These are phyloP conservation scores for Beauveria asiatica DNA, from an alignment of 2,329 filamentous ascomycete species.

Conservation along the genomic window DNA sequence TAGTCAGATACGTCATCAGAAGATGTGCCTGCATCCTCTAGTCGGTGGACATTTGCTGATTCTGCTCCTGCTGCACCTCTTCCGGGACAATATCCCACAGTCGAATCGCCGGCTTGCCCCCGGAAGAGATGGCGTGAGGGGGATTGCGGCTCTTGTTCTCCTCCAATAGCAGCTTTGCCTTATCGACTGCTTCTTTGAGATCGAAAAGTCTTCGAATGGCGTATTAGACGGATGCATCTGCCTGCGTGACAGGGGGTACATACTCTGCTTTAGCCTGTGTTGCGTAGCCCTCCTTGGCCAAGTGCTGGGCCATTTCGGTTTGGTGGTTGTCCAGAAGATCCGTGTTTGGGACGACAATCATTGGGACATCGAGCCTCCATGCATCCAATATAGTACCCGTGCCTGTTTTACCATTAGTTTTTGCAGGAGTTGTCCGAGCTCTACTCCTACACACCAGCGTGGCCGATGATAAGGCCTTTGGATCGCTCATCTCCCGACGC, in stretches of 20 bases:
- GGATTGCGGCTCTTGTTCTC: constrained; percentile 28
- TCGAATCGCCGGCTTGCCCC: constrained; percentile 17
- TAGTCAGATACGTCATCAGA: neutral
- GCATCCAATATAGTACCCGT: constrained; percentile 85
- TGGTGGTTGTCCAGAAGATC: constrained; percentile 85
- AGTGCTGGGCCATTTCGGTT: constrained; percentile 69
- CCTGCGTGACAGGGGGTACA: constrained; percentile 16
- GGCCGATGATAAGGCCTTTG: constrained; percentile 73
- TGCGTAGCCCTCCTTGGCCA: constrained; percentile 67
- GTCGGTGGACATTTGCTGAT: constrained; percentile 30
- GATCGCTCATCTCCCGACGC: constrained; percentile 34
- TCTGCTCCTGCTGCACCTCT: constrained; percentile 28
- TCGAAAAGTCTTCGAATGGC: constrained; percentile 19
- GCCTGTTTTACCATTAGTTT: constrained; percentile 40
- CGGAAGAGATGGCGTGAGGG: constrained; percentile 19
- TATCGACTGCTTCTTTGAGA: constrained; percentile 29
- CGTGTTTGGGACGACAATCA: constrained; percentile 87
- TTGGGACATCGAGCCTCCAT: constrained; percentile 60
- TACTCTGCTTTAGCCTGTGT: constrained; percentile 62
- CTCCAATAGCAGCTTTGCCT: constrained; percentile 27
- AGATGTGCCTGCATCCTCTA: constrained; percentile 19
- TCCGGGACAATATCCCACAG: constrained; percentile 27
- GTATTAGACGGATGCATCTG: neutral
- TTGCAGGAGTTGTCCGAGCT: neutral
- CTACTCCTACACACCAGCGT: constrained; percentile 61